Percentiles rank a stretch among this genome's conserved stretches.
These are phyloP conservation scores for Tetraselmis chui DNA, from an alignment of 139 green algal genomes.

Conservation along the genomic window DNA sequence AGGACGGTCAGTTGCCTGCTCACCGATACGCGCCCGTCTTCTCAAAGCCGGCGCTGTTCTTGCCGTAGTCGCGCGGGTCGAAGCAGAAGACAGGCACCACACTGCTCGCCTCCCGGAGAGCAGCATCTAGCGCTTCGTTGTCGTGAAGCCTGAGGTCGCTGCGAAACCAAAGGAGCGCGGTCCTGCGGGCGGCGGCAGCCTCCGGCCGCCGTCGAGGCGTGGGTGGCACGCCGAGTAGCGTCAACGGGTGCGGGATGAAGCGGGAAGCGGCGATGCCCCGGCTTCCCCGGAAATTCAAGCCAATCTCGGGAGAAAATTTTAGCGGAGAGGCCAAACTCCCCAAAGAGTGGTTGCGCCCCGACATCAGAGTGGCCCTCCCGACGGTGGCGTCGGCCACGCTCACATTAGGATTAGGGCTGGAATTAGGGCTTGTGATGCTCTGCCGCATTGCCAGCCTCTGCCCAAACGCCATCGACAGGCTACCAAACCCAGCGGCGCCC, in stretches of 20 bases:
- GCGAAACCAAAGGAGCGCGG: slow-evolving; percentile 44
- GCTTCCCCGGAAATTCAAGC: not conserved
- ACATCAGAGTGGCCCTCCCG: not conserved
- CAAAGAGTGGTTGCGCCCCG: not conserved
- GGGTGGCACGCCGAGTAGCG: not conserved
- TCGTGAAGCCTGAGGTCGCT: slow-evolving; percentile 62
- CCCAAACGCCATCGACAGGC: not conserved
- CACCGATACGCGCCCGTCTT: slow-evolving; percentile 49
- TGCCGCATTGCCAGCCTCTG: not conserved
- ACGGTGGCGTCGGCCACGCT: not conserved
- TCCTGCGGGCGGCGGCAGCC: slow-evolving; percentile 1
- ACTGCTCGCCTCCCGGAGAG: slow-evolving; percentile 13
- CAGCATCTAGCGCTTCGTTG: slow-evolving; percentile 38
- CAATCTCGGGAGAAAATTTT: not conserved
- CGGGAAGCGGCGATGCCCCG: not conserved
- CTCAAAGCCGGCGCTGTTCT: slow-evolving; percentile 43
- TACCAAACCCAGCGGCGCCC: not conserved
- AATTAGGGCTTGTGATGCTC: not conserved
- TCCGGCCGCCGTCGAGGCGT: not conserved
- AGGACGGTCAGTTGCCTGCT: not conserved
- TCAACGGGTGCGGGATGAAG: not conserved
- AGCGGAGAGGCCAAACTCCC: not conserved
- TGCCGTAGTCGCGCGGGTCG: slow-evolving; percentile 55
- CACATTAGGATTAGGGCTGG: not conserved
- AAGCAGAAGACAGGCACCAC: slow-evolving; percentile 55